These are phyloP conservation scores for Metschnikowia continentalis DNA, from an alignment of 805 yeast genomes.

Conservation along the genomic window DNA sequence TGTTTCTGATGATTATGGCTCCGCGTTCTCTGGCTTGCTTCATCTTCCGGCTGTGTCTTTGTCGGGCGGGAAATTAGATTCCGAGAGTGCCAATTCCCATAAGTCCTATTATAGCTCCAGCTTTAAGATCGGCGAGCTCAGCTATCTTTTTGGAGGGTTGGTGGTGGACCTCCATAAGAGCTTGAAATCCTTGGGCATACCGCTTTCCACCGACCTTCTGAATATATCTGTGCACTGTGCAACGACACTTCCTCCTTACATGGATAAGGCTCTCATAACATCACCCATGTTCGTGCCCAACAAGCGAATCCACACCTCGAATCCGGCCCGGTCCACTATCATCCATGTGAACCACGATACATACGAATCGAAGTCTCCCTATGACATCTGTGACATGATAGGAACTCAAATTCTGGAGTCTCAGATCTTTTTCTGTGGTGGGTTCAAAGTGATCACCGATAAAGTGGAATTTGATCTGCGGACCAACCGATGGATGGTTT, in stretches of 20 bases:
- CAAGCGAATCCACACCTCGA: constrained; percentile 23
- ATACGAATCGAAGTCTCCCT: constrained; percentile 42
- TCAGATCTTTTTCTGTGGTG: constrained; percentile 66
- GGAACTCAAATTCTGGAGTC: constrained; percentile 50
- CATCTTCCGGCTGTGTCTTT: constrained; percentile 13
- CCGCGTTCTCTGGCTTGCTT: constrained; percentile 17
- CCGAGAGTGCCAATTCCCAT: background rate
- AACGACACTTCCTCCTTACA: constrained; percentile 37
- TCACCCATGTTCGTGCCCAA: constrained; percentile 44
- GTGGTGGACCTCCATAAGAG: constrained; percentile 14
- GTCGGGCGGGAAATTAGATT: background rate
- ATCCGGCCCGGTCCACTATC: constrained; percentile 30
- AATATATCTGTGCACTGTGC: constrained; percentile 36
- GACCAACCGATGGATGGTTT: constrained; percentile 33
- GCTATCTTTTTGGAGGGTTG: constrained; percentile 39
- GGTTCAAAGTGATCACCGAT: constrained; percentile 42
- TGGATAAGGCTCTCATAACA: constrained; percentile 31
- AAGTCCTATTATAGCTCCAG: constrained; percentile 27
- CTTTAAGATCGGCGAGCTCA: constrained; percentile 27
- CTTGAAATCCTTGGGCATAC: constrained; percentile 30
- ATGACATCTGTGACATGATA: constrained; percentile 46
- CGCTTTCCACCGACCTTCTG: constrained; percentile 24
- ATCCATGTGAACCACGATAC: constrained; percentile 24
- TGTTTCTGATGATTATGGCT: constrained; percentile 10
- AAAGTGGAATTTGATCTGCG: constrained; percentile 21